Base-by-base conservation (phyloP, 805 yeast genomes). In the Candida incommunis region DNA sequence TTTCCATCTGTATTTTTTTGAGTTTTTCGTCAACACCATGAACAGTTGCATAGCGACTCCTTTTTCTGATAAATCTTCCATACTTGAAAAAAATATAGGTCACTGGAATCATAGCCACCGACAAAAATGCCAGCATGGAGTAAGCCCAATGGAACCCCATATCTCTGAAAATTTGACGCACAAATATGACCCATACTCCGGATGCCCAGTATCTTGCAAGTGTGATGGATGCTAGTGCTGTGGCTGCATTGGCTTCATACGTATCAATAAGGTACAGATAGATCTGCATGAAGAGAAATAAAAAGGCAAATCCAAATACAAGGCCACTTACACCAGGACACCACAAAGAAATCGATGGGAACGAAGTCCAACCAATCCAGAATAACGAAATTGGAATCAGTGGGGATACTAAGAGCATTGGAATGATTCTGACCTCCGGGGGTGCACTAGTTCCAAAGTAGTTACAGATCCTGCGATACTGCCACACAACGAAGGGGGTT, bases 361-460 rank as follows among this genome's bases (percentile, higher is more conserved):
- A 46, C 13, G 48, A 44, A 3, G 51, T 48, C 51, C 51, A 48
- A 15, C 37, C 51, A 11, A 37, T 49, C 51, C 51, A 48, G 43
- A 48, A 48, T 35, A 48, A 41, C 3, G 35, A 22, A 3, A 48
- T 44, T 2, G 51, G 51, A 42, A 48, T 41, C n/a, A 31, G n/a
- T 47, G 50, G 47, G 2, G 51, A 43, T 4, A 46, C 49, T 16
- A 35, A 3, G 5, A 43, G 27, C 16, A 44, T 44, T 15, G 37
- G 29, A 18, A 37, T 9, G 26, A 48, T 45, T 5, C 51, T 40
- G 11, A 13, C 20, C 41, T 48, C 51, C 5, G 51, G 48, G 15
- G 37, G 37, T 11, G 37, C 37, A 31, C 7, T 7, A 5, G 20
- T 16, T 7, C 37, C 37, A 31, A 31, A 31, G n/a, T 9, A 31